Base-by-base conservation (phyloP, 345 rosid species). In the Abelmoschus esculentus region DNA sequence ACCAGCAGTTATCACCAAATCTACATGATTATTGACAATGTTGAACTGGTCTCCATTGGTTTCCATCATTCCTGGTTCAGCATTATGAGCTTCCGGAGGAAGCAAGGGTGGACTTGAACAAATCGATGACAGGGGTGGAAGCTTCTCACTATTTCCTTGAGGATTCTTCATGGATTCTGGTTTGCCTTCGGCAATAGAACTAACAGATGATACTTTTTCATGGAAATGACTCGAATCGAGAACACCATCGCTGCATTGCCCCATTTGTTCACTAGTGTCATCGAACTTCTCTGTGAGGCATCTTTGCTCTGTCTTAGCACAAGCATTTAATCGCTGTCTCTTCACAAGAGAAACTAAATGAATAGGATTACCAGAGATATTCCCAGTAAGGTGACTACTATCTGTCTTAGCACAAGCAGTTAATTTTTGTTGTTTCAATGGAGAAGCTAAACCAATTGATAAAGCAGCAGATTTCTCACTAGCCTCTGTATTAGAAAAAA, bases 311-410 rank as follows among this genome's bases (percentile, higher is more conserved):
- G 76, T 38, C 73, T 60, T 83, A 15, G 77, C 69, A 73, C 90
- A 86, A 72, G 86, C 80, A 57, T 81, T 78, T 75, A 90, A 81
- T 70, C 85, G 83, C 66, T 82, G 74, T 46, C 82, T 81, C 80
- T 88, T 88, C 71, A 69, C 55, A 15, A 69, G 70, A 60, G 85
- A 86, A 34, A 78, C 86, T 63, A 75, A 75, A 74, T 73, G 73
- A 69, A 64, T 77, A 42, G 83, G 73, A 66, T 76, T 75, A 8
- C 68, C 64, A 58, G 75, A 61, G 67, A 19, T 63, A 42, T 71
- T 80, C 64, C 79, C 80, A 28, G 64, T 66, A 40, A 70, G 74
- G 50, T 66, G 70, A 61, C 56, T 76, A 29, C 61, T 70, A 47
- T 85, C 89, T 60, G 79, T 54, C 72, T 52, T 85, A 14, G 79